A percentile compares a stretch with the other conserved stretches of the same genome.
phyloP scores from a whole-genome alignment of 257 asterid species.

The Echium plantagineum region DNA sequence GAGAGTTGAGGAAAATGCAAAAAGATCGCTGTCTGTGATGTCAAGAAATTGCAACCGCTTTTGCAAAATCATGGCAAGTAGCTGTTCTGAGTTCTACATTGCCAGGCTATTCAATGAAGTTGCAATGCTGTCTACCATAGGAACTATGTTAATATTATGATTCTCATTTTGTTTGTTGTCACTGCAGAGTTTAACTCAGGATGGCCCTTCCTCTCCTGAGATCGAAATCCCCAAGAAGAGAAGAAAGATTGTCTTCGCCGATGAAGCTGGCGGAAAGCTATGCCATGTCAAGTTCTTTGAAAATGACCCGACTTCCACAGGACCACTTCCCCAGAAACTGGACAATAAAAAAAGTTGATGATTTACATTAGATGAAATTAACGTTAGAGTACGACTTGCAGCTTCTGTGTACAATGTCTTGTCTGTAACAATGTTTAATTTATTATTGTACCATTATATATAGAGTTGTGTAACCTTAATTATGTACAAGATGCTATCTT shows the following conservation, averaged over 20 bases:
- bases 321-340: conserved; percentile 16
- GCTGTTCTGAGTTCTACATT: background rate
- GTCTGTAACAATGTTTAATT: too few relatives aligned
- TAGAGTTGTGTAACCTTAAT: background rate
- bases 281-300: conserved; percentile 56
- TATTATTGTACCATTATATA: background rate
- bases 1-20: conserved; percentile 56
- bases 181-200: conserved; percentile 48
- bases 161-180: conserved; percentile 3
- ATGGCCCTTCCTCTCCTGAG: conserved; percentile 20
- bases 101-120: background rate
- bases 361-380: background rate
- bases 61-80: conserved; percentile 82
- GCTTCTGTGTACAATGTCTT: too few relatives aligned
- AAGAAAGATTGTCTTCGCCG: conserved; percentile 71
- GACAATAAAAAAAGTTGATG: conserved; percentile 10
- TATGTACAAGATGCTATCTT: background rate
- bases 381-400: too few relatives aligned
- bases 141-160: conserved; percentile 2
- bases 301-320: conserved; percentile 21
- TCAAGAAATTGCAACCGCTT: conserved; percentile 88
- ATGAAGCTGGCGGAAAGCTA: conserved; percentile 79
- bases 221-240: conserved; percentile 25
- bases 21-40: conserved; percentile 69
- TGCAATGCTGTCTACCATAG: background rate